These are phyloP conservation scores for Quillaja saponaria DNA, from an alignment of 306 rosid genomes.

Conservation along the genomic window DNA sequence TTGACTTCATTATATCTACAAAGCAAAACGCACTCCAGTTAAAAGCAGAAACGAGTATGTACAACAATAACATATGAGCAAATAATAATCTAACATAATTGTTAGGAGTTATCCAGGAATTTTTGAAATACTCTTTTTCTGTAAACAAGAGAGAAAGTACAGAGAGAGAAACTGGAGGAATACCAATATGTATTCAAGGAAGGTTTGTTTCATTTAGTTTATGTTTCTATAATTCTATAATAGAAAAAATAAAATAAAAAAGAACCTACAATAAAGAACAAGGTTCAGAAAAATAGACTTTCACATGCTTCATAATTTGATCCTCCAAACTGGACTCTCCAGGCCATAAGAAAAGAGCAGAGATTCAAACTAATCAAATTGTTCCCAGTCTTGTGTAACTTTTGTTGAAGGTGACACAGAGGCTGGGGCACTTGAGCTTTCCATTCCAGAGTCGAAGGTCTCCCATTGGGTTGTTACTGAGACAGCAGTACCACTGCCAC, in stretches of 20 bases:
- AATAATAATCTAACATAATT: no score
- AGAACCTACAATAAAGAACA: constrained; percentile 26
- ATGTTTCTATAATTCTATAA: background rate
- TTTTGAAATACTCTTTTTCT: no score
- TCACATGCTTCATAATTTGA: constrained; percentile 23
- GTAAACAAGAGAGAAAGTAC: no score
- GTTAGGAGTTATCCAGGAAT: no score
- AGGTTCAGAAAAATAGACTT: constrained; percentile 23
- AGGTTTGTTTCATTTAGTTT: constrained; percentile 6
- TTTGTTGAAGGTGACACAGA: constrained; percentile 34
- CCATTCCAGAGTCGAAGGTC: constrained; percentile 55
- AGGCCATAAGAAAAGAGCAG: constrained; percentile 1
- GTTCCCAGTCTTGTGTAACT: constrained; percentile 49
- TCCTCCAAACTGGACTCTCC: background rate
- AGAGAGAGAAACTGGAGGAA: background rate
- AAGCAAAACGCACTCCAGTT: no score
- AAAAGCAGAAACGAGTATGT: no score
- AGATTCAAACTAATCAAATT: constrained; percentile 52
- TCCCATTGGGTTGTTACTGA: constrained; percentile 51
- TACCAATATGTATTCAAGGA: constrained; percentile 8
- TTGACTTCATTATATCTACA: no score
- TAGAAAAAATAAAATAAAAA: constrained; percentile 12
- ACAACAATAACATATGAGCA: no score
- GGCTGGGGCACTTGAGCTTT: constrained; percentile 36
- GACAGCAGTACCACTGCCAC: constrained; percentile 33